Percentiles rank a stretch among this genome's conserved stretches.
Evolutionary conservation across 768 basidiomycete genomes (phyloP).

Genomic region (Mycena haematopus): DNA sequence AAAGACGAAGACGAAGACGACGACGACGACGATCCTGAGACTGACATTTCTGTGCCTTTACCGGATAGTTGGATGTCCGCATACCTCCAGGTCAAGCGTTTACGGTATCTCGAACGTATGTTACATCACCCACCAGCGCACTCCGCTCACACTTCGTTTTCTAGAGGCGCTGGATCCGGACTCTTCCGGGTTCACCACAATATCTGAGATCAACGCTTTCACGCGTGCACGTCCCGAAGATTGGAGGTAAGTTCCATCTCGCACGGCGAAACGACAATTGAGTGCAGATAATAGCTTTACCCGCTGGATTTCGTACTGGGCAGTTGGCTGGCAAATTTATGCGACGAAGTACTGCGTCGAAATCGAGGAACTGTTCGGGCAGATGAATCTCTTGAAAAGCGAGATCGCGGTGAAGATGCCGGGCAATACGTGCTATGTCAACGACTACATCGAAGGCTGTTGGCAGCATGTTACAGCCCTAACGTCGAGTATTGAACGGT

Average conservation of each 20-base stretch:
- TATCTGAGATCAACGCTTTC: conserved; percentile 17
- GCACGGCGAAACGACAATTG: background rate
- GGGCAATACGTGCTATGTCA: conserved; percentile 29
- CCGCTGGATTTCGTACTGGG: conserved; percentile 18
- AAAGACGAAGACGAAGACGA: conserved; percentile 31
- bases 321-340: conserved; percentile 20
- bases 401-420: conserved; percentile 13
- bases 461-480: conserved; percentile 12
- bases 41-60: background rate
- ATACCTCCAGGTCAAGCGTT: conserved; percentile 15
- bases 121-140: background rate
- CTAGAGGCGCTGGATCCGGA: conserved; percentile 13
- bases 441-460: conserved; percentile 12
- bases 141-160: background rate
- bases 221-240: conserved; percentile 11
- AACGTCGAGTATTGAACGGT: conserved; percentile 2
- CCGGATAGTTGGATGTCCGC: conserved; percentile 2
- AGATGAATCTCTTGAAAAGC: conserved; percentile 5
- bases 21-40: conserved; percentile 16
- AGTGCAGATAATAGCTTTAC: background rate
- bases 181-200: conserved; percentile 15
- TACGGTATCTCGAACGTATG: conserved; percentile 17
- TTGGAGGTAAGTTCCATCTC: conserved; percentile 7
- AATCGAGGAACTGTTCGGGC: conserved; percentile 16
- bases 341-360: conserved; percentile 20